Conservation (phyloP, 768 basidiomycete genomes). For the Termitomyces sp. region DNA sequence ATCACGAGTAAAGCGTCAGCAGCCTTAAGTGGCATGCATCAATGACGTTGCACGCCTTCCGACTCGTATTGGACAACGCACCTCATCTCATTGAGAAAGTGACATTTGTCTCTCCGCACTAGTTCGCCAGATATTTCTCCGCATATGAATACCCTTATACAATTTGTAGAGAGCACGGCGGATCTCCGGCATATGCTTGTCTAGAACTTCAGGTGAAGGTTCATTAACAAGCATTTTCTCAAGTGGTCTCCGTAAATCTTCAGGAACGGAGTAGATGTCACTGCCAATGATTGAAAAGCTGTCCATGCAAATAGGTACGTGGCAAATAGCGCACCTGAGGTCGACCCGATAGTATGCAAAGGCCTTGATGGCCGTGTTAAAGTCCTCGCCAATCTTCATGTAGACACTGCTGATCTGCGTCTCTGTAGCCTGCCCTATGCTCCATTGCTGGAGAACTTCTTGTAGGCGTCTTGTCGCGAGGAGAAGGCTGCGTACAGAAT, state of each 20-base stretch:
- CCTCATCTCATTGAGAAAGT: neutral
- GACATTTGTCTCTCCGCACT: slow-evolving; percentile 10
- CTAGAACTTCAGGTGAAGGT: slow-evolving; percentile 66
- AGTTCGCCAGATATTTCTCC: slow-evolving; percentile 50
- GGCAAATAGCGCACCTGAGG: slow-evolving; percentile 41
- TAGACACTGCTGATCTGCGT: slow-evolving; percentile 84
- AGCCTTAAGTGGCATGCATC: too few species aligned
- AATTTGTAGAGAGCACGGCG: slow-evolving; percentile 78
- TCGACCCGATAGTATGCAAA: slow-evolving; percentile 73
- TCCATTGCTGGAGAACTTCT: slow-evolving; percentile 68
- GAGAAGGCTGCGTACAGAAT: slow-evolving; percentile 60
- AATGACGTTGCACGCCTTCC: neutral
- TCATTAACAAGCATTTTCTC: slow-evolving; percentile 71
- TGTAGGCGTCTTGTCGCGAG: slow-evolving; percentile 83
- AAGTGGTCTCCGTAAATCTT: slow-evolving; percentile 60
- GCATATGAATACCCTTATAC: slow-evolving; percentile 74
- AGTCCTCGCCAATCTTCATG: slow-evolving; percentile 84
- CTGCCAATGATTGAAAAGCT: slow-evolving; percentile 25
- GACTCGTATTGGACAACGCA: neutral
- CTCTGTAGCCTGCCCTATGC: slow-evolving; percentile 50
- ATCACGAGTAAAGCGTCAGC: too few species aligned
- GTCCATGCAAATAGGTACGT: neutral
- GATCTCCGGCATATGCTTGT: slow-evolving; percentile 75
- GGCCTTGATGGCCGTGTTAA: slow-evolving; percentile 73
- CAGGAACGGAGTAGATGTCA: slow-evolving; percentile 59